A percentile compares a stretch with the other conserved stretches of the same genome.
Evolutionary conservation across 2,329 filamentous ascomycete species (phyloP).

Genomic region (Blastomyces emzantsi): DNA sequence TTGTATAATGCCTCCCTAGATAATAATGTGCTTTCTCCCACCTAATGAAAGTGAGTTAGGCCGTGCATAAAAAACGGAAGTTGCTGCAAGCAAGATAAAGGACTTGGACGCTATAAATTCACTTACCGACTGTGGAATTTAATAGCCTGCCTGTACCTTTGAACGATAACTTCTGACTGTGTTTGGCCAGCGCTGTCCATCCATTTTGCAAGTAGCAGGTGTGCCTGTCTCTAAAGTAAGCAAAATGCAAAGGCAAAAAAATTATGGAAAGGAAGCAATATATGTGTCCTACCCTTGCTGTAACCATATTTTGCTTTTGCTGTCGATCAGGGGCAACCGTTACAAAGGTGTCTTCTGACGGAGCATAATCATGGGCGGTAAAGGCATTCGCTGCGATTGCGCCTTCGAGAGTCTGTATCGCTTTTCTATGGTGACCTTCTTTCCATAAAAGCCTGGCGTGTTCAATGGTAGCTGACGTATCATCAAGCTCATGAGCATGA

Average conservation of each 20-base stretch:
- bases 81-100: neutral
- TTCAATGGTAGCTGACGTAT: conserved; percentile 84
- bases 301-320: conserved; percentile 44
- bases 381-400: conserved; percentile 79
- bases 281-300: conserved; percentile 31
- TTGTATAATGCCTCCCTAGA: conserved; percentile 94
- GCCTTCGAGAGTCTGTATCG: conserved; percentile 80
- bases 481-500: conserved; percentile 73
- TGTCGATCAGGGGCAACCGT: conserved; percentile 33
- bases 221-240: conserved; percentile 46
- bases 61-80: neutral
- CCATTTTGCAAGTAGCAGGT: conserved; percentile 92
- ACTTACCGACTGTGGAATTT: conserved; percentile 32
- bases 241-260: neutral
- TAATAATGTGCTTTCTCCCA: conserved; percentile 99
- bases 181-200: conserved; percentile 91
- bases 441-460: conserved; percentile 90
- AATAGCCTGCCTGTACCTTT: conserved; percentile 70
- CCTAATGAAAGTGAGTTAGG: conserved; percentile 29
- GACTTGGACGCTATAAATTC: neutral
- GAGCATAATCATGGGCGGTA: conserved; percentile 38
- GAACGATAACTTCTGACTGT: conserved; percentile 66
- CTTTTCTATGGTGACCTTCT: conserved; percentile 86
- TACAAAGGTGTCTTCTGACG: conserved; percentile 27
- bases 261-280: conserved; percentile 1